Conservation (phyloP, 177 flowering plant genomes). For the Vitis hybrid region DNA sequence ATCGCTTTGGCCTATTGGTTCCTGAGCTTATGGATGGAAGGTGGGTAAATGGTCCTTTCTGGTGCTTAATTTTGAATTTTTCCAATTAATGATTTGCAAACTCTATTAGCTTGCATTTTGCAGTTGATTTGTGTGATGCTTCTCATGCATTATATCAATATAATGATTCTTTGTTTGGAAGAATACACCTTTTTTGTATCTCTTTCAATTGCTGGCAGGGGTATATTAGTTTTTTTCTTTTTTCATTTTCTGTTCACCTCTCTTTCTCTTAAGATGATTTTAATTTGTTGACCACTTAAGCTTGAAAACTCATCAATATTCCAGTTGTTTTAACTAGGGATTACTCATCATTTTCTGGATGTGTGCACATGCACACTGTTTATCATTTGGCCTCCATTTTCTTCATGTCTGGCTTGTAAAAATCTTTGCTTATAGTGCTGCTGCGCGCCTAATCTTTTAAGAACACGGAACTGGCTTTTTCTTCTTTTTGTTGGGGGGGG, state of each 20-base stretch:
- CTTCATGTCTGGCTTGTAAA: too few relatives aligned
- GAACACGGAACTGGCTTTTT: too few relatives aligned
- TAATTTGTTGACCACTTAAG: too few relatives aligned
- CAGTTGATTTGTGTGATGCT: not conserved
- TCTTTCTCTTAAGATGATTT: not conserved
- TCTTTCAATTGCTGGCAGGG: too few relatives aligned
- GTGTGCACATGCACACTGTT: too few relatives aligned
- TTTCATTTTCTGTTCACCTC: constrained; percentile 1
- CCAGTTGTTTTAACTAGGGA: too few relatives aligned
- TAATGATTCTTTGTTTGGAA: not conserved
- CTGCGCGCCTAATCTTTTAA: too few relatives aligned
- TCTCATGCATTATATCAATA: not conserved
- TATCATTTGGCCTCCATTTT: too few relatives aligned
- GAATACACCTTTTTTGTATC: not conserved
- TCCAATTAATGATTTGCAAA: not conserved
- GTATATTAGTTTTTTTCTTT: not conserved
- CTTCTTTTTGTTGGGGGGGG: too few relatives aligned
- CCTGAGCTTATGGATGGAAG: constrained; percentile 72
- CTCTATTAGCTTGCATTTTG: not conserved
- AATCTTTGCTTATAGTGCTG: too few relatives aligned
- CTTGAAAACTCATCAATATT: too few relatives aligned
- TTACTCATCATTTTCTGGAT: too few relatives aligned
- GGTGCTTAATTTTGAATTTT: not conserved
- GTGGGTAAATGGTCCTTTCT: constrained; percentile 28
- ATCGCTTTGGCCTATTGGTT: constrained; percentile 90